Conservation (phyloP, 2,329 filamentous ascomycete species). For the Claviceps sp. region DNA sequence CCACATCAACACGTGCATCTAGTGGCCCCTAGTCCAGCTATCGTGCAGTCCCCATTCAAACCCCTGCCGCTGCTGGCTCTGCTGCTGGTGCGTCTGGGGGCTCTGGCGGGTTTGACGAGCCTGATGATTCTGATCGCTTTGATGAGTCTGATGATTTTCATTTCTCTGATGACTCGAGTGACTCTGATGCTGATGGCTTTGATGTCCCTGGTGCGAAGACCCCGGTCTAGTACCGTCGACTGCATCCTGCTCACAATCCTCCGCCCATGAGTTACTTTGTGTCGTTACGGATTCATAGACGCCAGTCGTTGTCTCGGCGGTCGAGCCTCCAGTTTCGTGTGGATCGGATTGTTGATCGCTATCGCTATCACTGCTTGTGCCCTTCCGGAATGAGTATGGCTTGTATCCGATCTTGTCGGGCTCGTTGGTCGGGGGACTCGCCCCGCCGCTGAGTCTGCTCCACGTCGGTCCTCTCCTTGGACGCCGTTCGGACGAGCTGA, state of each 20-base stretch:
- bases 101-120: background rate
- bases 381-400: constrained; percentile 19
- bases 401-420: constrained; percentile 16
- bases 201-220: background rate
- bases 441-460: constrained; percentile 5
- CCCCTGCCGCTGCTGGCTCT: constrained; percentile 1
- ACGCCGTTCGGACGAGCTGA: background rate
- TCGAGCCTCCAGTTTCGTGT: background rate
- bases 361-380: background rate
- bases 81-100: background rate
- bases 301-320: background rate
- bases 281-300: background rate
- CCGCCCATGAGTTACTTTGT: background rate
- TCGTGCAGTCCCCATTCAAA: constrained; percentile 6
- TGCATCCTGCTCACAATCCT: background rate
- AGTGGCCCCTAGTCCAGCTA: constrained; percentile 3
- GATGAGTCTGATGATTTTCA: background rate
- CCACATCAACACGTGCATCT: background rate
- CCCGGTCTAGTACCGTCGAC: background rate
- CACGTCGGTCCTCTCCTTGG: background rate
- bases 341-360: background rate
- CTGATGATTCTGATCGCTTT: background rate
- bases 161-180: background rate
- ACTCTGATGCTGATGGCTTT: background rate
- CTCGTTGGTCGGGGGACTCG: constrained; percentile 4